These are phyloP conservation scores for Trichoderma oligosporum DNA, from an alignment of 2,329 filamentous ascomycete genomes.

Conservation along the genomic window DNA sequence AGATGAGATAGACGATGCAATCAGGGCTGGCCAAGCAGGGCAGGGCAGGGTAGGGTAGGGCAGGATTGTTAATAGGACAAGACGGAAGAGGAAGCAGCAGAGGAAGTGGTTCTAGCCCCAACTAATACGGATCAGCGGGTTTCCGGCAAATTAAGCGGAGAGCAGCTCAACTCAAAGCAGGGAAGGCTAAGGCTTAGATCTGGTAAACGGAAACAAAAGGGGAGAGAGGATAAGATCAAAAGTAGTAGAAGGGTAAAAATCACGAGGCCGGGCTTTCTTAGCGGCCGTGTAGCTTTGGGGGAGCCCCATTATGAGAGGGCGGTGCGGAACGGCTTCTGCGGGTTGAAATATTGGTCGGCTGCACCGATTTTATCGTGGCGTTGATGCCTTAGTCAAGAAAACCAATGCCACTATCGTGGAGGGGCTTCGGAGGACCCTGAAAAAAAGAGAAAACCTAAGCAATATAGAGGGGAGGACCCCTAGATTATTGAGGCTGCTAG, in stretches of 20 bases:
- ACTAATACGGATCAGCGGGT: too few relatives aligned
- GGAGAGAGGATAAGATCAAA: neutral
- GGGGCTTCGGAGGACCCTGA: neutral
- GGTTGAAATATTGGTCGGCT: neutral
- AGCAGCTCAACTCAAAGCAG: slow-evolving; percentile 3
- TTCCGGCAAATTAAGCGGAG: slow-evolving; percentile 5
- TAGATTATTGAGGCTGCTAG: slow-evolving; percentile 4
- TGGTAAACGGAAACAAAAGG: neutral
- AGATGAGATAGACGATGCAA: slow-evolving; percentile 1
- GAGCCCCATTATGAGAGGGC: neutral
- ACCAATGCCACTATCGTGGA: neutral
- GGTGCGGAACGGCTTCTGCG: slow-evolving; percentile 6
- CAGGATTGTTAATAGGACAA: too few relatives aligned
- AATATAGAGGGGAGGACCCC: slow-evolving; percentile 1
- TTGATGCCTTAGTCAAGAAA: slow-evolving; percentile 15
- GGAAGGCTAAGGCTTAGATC: neutral
- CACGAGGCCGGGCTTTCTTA: neutral
- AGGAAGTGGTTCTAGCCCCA: too few relatives aligned
- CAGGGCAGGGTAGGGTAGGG: slow-evolving; percentile 5
- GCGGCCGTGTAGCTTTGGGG: neutral
- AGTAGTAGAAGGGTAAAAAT: neutral
- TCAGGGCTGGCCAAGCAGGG: neutral
- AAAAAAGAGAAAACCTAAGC: too few relatives aligned
- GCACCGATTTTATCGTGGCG: slow-evolving; percentile 9
- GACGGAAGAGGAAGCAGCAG: too few relatives aligned